Conservation (phyloP, 1,284 basidiomycete species). For the Sanghuangporus weigelae region DNA sequence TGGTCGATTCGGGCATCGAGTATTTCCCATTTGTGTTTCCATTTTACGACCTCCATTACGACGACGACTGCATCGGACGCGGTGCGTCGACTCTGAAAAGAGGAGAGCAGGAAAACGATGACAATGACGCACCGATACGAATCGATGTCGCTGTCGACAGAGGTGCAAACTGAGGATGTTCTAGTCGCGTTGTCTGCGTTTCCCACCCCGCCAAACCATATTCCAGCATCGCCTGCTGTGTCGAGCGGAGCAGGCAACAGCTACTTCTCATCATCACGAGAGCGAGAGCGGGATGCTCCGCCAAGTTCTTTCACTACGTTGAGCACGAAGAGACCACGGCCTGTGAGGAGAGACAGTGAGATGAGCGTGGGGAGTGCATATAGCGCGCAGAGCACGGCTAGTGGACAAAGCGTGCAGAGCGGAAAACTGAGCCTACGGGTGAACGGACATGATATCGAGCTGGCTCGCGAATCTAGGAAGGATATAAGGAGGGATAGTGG, state of each 20-base stretch:
- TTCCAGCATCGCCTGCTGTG: constrained; percentile 12
- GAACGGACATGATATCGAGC: background rate
- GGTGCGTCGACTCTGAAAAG: background rate
- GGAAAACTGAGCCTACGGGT: constrained; percentile 1
- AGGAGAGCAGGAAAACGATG: background rate
- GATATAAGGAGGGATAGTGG: background rate
- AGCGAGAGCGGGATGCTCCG: background rate
- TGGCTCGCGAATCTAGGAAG: background rate
- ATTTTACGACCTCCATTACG: background rate
- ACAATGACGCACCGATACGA: background rate
- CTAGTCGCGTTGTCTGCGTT: constrained; percentile 13
- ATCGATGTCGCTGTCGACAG: background rate
- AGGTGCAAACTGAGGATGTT: background rate
- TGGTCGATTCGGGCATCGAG: background rate
- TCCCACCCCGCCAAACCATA: constrained; percentile 17
- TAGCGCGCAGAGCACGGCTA: background rate
- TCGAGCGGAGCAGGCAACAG: background rate
- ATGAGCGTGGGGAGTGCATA: background rate
- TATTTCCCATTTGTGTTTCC: background rate
- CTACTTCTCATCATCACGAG: background rate
- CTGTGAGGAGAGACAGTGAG: background rate
- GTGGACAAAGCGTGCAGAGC: background rate
- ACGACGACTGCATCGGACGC: no score
- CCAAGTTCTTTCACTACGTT: background rate
- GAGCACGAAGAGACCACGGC: background rate